Evolutionary conservation across 176 grass and related monocot genomes (phyloP).

Genomic region (Dendrocalamus sinicus): DNA sequence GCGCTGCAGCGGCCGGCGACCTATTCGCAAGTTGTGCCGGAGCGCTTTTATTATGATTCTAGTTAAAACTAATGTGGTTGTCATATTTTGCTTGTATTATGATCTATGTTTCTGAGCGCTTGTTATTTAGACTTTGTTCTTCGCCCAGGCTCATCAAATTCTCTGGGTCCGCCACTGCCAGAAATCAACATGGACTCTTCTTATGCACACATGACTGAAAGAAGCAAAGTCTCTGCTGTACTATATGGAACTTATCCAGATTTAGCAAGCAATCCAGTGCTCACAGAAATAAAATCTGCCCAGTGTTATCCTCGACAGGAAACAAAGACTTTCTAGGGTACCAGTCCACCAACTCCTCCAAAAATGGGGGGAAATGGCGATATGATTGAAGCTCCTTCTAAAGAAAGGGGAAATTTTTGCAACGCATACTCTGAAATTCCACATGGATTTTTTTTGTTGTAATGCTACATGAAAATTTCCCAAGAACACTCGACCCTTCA

Average conservation of each 20-base stretch:
- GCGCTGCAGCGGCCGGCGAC: too few relatives aligned
- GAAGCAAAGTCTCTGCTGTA: neutral
- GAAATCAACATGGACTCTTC: neutral
- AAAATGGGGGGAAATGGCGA: neutral
- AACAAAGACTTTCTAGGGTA: neutral
- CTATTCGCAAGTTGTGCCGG: too few relatives aligned
- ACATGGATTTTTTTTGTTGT: neutral
- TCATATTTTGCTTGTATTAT: too few relatives aligned
- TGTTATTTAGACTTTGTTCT: too few relatives aligned
- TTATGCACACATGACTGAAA: slow-evolving; percentile 8
- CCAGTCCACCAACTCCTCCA: slow-evolving; percentile 17
- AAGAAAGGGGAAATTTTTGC: neutral
- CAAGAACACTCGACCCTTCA: neutral
- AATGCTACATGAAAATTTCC: neutral
- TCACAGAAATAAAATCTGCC: neutral
- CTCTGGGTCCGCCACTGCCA: too few relatives aligned
- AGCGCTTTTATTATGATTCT: too few relatives aligned
- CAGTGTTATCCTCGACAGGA: neutral
- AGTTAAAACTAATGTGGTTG: too few relatives aligned
- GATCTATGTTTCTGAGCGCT: too few relatives aligned
- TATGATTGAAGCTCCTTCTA: neutral
- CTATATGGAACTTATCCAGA: slow-evolving; percentile 15
- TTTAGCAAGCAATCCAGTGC: slow-evolving; percentile 32
- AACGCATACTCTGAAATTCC: neutral
- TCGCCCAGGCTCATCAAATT: too few relatives aligned